These are phyloP conservation scores for Acanthamoeba lugdunensis DNA, from an alignment of 208 protist species.

Conservation along the genomic window DNA sequence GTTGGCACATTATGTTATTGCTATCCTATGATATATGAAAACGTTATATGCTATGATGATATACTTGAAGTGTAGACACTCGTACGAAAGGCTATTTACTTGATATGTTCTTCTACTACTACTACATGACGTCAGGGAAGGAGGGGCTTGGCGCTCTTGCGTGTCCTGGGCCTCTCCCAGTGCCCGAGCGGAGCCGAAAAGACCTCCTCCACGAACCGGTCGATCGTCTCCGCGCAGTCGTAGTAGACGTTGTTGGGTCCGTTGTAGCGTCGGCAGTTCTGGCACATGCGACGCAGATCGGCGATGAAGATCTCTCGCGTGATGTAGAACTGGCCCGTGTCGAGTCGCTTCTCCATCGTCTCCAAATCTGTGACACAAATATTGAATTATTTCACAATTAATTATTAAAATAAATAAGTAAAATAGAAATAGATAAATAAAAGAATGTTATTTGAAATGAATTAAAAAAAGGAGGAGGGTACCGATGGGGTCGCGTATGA, in stretches of 20 bases:
- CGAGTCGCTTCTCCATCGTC: slow-evolving; percentile 75
- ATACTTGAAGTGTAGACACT: too few relatives aligned
- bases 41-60: too few relatives aligned
- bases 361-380: slow-evolving; percentile 76
- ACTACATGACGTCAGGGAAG: too few relatives aligned
- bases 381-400: too few relatives aligned
- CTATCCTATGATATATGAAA: too few relatives aligned
- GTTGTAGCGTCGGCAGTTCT: slow-evolving; percentile 42
- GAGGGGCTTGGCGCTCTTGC: background rate
- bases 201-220: slow-evolving; percentile 31
- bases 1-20: too few relatives aligned
- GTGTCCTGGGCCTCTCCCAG: slow-evolving; percentile 25
- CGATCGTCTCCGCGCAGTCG: slow-evolving; percentile 43
- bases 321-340: slow-evolving; percentile 79
- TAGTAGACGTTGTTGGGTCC: slow-evolving; percentile 39
- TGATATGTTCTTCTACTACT: too few relatives aligned
- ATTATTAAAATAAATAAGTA: too few relatives aligned
- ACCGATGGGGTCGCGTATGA: slow-evolving; percentile 85
- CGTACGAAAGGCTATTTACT: too few relatives aligned
- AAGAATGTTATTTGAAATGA: too few relatives aligned
- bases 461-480: background rate
- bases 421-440: background rate
- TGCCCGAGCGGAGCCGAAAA: slow-evolving; percentile 6
- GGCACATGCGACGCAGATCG: slow-evolving; percentile 84
- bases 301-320: slow-evolving; percentile 80